Conservation (phyloP, 164 flowering plant genomes). For the Vitis labrusca region DNA sequence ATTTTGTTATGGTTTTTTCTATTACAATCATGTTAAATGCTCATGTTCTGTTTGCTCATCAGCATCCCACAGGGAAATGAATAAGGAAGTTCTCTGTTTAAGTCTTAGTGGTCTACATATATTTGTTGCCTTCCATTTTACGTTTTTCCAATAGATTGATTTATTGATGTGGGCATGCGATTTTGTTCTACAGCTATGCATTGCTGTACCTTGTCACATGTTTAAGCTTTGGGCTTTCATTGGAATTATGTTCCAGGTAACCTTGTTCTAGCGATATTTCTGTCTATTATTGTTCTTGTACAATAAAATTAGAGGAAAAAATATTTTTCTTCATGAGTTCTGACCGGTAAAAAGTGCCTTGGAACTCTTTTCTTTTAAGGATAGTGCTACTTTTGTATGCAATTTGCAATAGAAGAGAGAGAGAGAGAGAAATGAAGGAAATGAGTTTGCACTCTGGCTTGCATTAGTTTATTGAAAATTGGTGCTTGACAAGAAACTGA, state of each 20-base stretch:
- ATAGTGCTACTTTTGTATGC: too few relatives aligned
- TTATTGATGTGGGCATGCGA: conserved; percentile 3
- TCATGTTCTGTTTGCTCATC: too few relatives aligned
- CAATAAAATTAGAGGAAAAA: too few relatives aligned
- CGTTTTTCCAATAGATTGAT: not conserved
- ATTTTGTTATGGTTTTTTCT: too few relatives aligned
- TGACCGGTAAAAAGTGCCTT: too few relatives aligned
- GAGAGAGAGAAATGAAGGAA: too few relatives aligned
- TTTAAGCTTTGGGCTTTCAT: conserved; percentile 96
- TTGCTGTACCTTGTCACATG: conserved; percentile 93
- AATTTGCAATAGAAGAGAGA: not conserved
- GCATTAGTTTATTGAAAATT: not conserved
- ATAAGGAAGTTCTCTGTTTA: not conserved
- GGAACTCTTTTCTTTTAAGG: too few relatives aligned
- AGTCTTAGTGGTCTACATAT: not conserved
- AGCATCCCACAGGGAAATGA: too few relatives aligned
- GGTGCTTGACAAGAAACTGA: not conserved
- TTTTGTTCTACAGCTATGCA: conserved; percentile 55
- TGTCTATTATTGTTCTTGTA: too few relatives aligned
- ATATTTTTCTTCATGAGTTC: too few relatives aligned
- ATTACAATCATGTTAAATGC: too few relatives aligned
- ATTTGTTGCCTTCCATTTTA: not conserved
- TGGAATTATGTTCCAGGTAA: conserved; percentile 90
- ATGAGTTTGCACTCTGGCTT: not conserved
- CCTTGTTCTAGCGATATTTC: not conserved